Conservation (phyloP, 2,329 filamentous ascomycete genomes). For the Botrytis hyacinthi region DNA sequence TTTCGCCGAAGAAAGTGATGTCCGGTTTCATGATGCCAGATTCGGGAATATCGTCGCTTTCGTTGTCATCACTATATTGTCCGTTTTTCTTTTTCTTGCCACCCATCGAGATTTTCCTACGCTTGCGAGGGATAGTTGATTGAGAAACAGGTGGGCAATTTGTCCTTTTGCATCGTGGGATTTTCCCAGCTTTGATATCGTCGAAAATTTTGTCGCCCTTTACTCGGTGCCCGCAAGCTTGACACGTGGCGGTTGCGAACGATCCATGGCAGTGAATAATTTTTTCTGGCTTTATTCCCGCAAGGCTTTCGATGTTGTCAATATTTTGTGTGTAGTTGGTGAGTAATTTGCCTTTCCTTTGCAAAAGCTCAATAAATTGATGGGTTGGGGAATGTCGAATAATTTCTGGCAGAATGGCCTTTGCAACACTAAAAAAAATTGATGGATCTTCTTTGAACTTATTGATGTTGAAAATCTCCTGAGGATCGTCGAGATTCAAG, state of each 20-base stretch:
- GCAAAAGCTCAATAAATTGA: constrained; percentile 85
- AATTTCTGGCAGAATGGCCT: constrained; percentile 80
- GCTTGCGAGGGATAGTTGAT: constrained; percentile 53
- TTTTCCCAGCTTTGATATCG: constrained; percentile 71
- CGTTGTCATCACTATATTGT: constrained; percentile 40
- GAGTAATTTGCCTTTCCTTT: constrained; percentile 83
- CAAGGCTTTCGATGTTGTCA: constrained; percentile 88
- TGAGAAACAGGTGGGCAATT: constrained; percentile 56
- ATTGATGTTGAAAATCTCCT: constrained; percentile 91
- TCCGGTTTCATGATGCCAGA: constrained; percentile 92
- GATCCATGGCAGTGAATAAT: constrained; percentile 96
- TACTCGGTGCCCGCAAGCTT: constrained; percentile 74
- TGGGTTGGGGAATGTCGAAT: constrained; percentile 88
- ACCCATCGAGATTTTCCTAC: constrained; percentile 54
- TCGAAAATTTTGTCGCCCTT: constrained; percentile 74
- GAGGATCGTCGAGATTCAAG: constrained; percentile 74
- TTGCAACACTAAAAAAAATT: constrained; percentile 88
- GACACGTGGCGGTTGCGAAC: constrained; percentile 87
- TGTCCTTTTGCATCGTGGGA: constrained; percentile 71
- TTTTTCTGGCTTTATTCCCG: constrained; percentile 76
- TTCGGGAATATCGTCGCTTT: constrained; percentile 62
- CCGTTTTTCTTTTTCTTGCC: constrained; percentile 45
- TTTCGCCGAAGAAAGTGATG: constrained; percentile 96
- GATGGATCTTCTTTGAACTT: constrained; percentile 82
- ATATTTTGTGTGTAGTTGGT: constrained; percentile 99